Conservation (phyloP, 2,329 filamentous ascomycete genomes). For the Ascochyta pisi region DNA sequence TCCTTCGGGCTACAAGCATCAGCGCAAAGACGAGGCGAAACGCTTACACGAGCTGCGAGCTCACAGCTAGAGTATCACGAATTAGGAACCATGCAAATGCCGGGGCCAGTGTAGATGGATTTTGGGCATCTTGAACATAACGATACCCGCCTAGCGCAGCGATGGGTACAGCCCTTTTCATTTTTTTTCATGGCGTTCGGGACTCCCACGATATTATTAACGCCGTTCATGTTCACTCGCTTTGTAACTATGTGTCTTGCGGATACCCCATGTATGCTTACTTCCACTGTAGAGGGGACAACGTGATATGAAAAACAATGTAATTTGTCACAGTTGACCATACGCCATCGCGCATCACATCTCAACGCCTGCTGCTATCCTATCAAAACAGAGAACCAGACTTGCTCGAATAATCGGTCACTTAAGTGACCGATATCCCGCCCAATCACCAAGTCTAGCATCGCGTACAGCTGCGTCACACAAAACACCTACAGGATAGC, state of each 20-base stretch:
- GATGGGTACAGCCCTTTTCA: conserved; percentile 15
- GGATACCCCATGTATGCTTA: conserved; percentile 18
- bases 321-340: conserved; percentile 2
- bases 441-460: neutral
- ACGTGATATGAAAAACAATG: neutral
- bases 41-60: neutral
- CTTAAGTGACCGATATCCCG: neutral
- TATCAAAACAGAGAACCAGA: neutral
- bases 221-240: neutral
- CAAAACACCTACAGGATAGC: conserved; percentile 8
- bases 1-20: neutral
- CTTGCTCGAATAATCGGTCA: neutral
- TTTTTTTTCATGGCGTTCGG: conserved; percentile 8
- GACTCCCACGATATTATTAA: neutral
- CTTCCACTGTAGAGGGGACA: conserved; percentile 9
- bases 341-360: neutral
- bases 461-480: conserved; percentile 4
- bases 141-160: conserved; percentile 32
- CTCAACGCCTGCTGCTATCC: neutral
- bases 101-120: conserved; percentile 5
- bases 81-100: neutral
- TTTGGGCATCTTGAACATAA: conserved; percentile 9
- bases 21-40: neutral
- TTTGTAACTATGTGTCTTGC: conserved; percentile 5
- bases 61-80: conserved; percentile 6